These are phyloP conservation scores for Pythium rishiriense DNA, from an alignment of 352 stramenopile genomes.

Conservation along the genomic window DNA sequence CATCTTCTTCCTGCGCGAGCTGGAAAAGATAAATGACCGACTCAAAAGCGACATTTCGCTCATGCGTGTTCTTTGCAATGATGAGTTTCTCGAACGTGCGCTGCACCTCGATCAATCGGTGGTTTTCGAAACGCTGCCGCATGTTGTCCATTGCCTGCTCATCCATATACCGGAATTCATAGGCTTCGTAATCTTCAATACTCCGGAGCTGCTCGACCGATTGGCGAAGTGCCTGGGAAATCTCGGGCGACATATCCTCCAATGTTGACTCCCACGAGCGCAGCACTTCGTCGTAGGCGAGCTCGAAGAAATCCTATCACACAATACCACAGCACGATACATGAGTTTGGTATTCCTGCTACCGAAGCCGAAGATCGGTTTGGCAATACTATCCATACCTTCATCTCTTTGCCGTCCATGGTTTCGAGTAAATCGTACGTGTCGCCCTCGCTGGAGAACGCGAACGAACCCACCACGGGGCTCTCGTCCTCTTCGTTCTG, in stretches of 20 bases:
- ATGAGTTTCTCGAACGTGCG: conserved; percentile 66
- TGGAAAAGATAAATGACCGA: conserved; percentile 63
- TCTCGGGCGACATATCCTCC: conserved; percentile 60
- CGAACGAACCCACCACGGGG: conserved; percentile 51
- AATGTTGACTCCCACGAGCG: conserved; percentile 47
- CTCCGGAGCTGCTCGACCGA: conserved; percentile 49
- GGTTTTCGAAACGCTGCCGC: conserved; percentile 51
- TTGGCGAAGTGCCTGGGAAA: conserved; percentile 44
- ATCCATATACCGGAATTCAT: conserved; percentile 53
- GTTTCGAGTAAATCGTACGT: conserved; percentile 65
- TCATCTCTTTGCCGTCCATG: conserved; percentile 72
- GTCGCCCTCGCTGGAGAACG: conserved; percentile 55
- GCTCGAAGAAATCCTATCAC: conserved; percentile 65
- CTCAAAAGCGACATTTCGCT: conserved; percentile 59
- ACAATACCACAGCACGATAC: neutral
- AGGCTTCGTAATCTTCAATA: conserved; percentile 49
- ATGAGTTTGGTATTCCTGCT: neutral
- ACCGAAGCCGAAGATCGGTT: neutral
- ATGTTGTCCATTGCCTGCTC: conserved; percentile 40
- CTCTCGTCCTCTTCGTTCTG: conserved; percentile 37
- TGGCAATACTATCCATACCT: no score
- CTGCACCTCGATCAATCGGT: conserved; percentile 67
- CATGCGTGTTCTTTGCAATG: conserved; percentile 47
- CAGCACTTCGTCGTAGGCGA: conserved; percentile 62
- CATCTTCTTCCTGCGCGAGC: conserved; percentile 48